Conservation (phyloP, 2,329 filamentous ascomycete species). For the Chaetomium sp. region DNA sequence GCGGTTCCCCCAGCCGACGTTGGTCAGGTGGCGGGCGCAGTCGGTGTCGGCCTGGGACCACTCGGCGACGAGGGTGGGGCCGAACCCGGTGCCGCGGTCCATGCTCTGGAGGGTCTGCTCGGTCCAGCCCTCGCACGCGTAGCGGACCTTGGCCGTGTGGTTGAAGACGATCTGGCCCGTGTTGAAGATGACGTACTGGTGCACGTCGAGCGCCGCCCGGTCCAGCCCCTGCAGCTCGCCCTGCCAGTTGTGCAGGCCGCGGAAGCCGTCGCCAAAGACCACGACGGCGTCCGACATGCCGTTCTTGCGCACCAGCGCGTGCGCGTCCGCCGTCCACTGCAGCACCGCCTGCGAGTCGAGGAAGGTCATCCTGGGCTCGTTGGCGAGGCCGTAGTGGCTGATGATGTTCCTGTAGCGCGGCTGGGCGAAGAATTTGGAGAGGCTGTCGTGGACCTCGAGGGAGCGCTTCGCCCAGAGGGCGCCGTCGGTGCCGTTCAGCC, state of each 20-base stretch:
- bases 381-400: conserved; percentile 89
- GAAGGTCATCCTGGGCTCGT: conserved; percentile 87
- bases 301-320: conserved; percentile 72
- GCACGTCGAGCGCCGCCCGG: conserved; percentile 86
- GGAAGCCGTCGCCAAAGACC: conserved; percentile 93
- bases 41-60: conserved; percentile 98
- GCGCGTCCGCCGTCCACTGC: conserved; percentile 76
- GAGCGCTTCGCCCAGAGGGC: conserved; percentile 76
- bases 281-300: conserved; percentile 69
- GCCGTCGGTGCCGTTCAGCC: conserved; percentile 90
- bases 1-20: conserved; percentile 82
- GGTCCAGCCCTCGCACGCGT: conserved; percentile 87
- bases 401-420: conserved; percentile 90
- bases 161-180: conserved; percentile 77
- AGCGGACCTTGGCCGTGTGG: conserved; percentile 81
- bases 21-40: conserved; percentile 83
- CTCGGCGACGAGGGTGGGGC: conserved; percentile 91
- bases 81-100: conserved; percentile 77
- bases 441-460: conserved; percentile 81
- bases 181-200: conserved; percentile 99
- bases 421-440: conserved; percentile 92
- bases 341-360: conserved; percentile 69
- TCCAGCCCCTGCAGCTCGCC: conserved; percentile 72
- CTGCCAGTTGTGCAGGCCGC: conserved; percentile 89
- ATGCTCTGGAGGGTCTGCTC: conserved; percentile 73